Conservation (phyloP, 352 stramenopile species). For the Globisporangium spiculum region DNA sequence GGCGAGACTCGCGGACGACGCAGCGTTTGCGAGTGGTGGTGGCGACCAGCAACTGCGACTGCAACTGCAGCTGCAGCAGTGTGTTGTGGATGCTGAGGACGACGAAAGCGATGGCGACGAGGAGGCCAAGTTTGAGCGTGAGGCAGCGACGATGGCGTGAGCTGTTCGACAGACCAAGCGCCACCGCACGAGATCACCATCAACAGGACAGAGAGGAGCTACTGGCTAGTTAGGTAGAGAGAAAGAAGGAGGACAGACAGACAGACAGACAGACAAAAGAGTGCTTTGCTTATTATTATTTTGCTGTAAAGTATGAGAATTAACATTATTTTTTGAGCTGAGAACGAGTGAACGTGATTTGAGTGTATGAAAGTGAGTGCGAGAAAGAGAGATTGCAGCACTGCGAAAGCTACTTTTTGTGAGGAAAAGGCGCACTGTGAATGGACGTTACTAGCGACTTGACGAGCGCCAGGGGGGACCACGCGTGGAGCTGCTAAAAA, state of each 20-base stretch:
- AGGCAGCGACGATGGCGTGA: constrained; percentile 4
- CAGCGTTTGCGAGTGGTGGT: neutral
- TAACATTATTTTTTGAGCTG: constrained; percentile 1
- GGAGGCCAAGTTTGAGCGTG: neutral
- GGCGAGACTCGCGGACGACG: neutral
- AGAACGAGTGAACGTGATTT: too few relatives aligned
- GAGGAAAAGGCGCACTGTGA: neutral
- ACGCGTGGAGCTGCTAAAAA: too few relatives aligned
- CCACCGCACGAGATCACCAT: neutral
- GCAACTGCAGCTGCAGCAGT: neutral
- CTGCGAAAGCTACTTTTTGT: neutral
- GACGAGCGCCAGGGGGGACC: neutral
- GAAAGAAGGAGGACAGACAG: neutral
- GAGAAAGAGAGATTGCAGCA: too few relatives aligned
- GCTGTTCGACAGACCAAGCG: neutral
- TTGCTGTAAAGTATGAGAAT: constrained; percentile 10
- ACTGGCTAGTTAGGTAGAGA: neutral
- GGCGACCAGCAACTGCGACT: neutral
- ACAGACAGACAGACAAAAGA: neutral
- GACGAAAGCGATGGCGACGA: constrained; percentile 2
- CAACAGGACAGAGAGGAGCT: too few relatives aligned
- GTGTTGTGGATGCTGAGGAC: neutral
- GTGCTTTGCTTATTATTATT: neutral
- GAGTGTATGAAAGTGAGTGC: neutral
- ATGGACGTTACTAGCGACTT: neutral